A percentile compares a stretch with the other conserved stretches of the same genome.
phyloP scores from a whole-genome alignment of 2,329 filamentous ascomycete species.

The Emydomyces testavorans region DNA sequence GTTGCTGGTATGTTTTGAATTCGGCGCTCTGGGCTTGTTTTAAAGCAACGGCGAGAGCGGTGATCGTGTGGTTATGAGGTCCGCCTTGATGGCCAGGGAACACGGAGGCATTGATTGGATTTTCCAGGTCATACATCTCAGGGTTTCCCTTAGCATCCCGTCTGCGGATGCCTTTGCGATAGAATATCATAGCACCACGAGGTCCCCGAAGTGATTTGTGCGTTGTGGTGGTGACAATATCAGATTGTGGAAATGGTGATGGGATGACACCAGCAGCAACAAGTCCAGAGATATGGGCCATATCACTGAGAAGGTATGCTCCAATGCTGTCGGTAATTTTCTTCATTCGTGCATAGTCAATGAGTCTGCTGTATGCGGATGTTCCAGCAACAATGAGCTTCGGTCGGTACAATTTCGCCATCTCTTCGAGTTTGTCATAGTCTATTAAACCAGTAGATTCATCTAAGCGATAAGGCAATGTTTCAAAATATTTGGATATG shows the following conservation, averaged over 20 bases:
- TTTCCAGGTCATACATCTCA: slow-evolving; percentile 83
- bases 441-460: slow-evolving; percentile 82
- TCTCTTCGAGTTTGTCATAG: slow-evolving; percentile 84
- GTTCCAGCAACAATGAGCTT: slow-evolving; percentile 95
- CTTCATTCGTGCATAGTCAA: slow-evolving; percentile 93
- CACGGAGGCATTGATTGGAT: slow-evolving; percentile 95
- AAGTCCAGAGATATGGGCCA: slow-evolving; percentile 97
- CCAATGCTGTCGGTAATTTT: slow-evolving; percentile 88
- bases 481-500: slow-evolving; percentile 98
- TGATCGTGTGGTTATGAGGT: slow-evolving; percentile 99
- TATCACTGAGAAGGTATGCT: slow-evolving; percentile 91
- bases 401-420: slow-evolving; percentile 82
- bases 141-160: slow-evolving; percentile 88
- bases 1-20: slow-evolving; percentile 87
- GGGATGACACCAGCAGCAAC: slow-evolving; percentile 88
- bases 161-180: slow-evolving; percentile 88
- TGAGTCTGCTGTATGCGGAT: slow-evolving; percentile 93
- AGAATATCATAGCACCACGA: slow-evolving; percentile 99
- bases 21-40: slow-evolving; percentile 85
- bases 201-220: slow-evolving; percentile 98
- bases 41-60: slow-evolving; percentile 83
- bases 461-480: slow-evolving; percentile 81
- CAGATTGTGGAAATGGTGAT: slow-evolving; percentile 81
- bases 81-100: slow-evolving; percentile 98
- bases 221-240: slow-evolving; percentile 95